phyloP scores from a whole-genome alignment of 192 early-diverging fungal genomes.

The Kappamyces sp. region DNA sequence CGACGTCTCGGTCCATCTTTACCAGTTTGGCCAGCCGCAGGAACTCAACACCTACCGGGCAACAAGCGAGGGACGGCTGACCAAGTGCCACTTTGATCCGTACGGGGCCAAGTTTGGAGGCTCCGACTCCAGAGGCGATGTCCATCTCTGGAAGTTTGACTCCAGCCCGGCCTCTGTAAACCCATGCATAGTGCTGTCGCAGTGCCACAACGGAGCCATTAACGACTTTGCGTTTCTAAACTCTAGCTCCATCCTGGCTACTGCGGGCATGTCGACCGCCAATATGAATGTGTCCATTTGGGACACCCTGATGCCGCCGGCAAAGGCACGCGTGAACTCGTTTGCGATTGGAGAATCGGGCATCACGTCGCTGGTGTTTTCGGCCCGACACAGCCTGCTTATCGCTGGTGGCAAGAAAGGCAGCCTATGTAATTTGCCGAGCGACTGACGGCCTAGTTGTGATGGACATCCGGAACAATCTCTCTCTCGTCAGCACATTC shows the following conservation, averaged over 20 bases:
- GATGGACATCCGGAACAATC: conserved; percentile 66
- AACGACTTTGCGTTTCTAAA: conserved; percentile 72
- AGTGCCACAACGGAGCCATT: conserved; percentile 55
- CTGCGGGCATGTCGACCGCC: conserved; percentile 58
- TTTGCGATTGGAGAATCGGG: conserved; percentile 60
- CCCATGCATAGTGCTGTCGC: conserved; percentile 38
- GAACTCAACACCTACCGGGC: conserved; percentile 61
- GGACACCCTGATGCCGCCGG: conserved; percentile 70
- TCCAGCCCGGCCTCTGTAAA: conserved; percentile 49
- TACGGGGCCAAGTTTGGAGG: conserved; percentile 76
- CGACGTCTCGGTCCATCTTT: conserved; percentile 53
- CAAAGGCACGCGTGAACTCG: conserved; percentile 51
- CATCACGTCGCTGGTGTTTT: conserved; percentile 61
- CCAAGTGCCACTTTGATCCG: conserved; percentile 61
- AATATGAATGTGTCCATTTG: conserved; percentile 63
- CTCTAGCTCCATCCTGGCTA: conserved; percentile 66
- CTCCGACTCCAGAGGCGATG: conserved; percentile 56
- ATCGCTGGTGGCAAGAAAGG: conserved; percentile 71
- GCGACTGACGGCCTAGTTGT: conserved; percentile 40
- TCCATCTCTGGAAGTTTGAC: conserved; percentile 75
- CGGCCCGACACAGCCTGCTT: conserved; percentile 51
- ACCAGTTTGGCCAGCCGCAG: conserved; percentile 70
- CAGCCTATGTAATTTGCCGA: conserved; percentile 56
- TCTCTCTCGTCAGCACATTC: conserved; percentile 53
- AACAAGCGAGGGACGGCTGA: conserved; percentile 39